These are phyloP conservation scores for Phalaenopsis hybrid DNA, from an alignment of 116 monocot species.

Conservation along the genomic window DNA sequence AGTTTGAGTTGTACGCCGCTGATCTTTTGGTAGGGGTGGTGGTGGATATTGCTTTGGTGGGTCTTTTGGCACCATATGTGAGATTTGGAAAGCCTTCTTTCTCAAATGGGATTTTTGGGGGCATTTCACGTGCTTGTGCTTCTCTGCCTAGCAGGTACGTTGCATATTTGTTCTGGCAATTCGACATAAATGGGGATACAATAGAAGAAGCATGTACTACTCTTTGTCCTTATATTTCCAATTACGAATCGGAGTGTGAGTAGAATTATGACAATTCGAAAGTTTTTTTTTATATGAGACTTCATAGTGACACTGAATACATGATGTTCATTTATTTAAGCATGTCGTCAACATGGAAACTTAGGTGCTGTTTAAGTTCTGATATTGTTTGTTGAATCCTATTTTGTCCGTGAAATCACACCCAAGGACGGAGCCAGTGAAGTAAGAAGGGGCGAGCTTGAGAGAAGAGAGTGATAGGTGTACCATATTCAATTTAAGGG, in stretches of 20 bases:
- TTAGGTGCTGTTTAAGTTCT: background rate
- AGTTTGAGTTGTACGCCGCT: slow-evolving; percentile 94
- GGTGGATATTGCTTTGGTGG: slow-evolving; percentile 85
- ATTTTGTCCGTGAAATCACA: too few relatives aligned
- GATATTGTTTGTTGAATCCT: too few relatives aligned
- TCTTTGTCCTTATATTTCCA: too few relatives aligned
- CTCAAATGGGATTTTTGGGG: slow-evolving; percentile 45
- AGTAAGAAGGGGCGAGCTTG: too few relatives aligned
- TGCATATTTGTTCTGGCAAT: background rate
- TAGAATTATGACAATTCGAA: background rate
- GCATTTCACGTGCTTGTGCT: slow-evolving; percentile 37
- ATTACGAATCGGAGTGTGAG: too few relatives aligned
- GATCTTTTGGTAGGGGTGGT: slow-evolving; percentile 90
- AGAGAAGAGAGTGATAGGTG: too few relatives aligned
- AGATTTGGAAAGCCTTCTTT: slow-evolving; percentile 61
- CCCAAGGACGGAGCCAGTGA: too few relatives aligned
- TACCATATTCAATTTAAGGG: too few relatives aligned
- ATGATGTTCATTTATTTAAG: background rate
- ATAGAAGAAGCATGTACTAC: too few relatives aligned
- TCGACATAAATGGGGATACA: background rate
- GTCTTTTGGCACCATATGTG: slow-evolving; percentile 86
- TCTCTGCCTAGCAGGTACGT: slow-evolving; percentile 81
- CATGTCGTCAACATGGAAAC: background rate
- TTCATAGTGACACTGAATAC: background rate
- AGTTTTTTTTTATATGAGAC: background rate